Percentiles rank a stretch among this genome's conserved stretches.
Conservation (phyloP, 805 yeast species). For the Wickerhamiella domercqiae region DNA sequence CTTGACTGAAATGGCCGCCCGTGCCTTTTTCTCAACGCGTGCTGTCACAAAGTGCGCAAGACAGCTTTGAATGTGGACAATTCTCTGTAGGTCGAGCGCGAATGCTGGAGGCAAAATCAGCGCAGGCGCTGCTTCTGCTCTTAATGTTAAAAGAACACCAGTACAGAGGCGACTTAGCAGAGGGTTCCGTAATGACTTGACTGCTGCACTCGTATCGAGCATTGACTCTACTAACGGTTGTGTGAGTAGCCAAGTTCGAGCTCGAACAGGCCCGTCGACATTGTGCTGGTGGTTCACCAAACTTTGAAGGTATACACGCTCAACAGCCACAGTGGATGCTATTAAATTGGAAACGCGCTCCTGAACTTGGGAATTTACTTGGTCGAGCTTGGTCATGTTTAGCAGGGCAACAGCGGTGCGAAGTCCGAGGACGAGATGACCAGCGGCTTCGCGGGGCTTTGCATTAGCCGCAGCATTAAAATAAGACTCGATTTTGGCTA, state of each 20-base stretch:
- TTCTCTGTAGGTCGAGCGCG: constrained; percentile 5
- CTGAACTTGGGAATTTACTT: constrained; percentile 86
- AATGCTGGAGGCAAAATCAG: constrained; percentile 1
- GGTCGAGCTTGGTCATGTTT: constrained; percentile 90
- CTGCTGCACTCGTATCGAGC: too few relatives aligned
- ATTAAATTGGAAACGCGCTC: constrained; percentile 69
- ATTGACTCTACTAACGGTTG: background rate
- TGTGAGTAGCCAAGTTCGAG: constrained; percentile 3
- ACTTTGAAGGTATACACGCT: constrained; percentile 51
- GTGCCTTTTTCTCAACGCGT: constrained; percentile 1
- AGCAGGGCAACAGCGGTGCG: constrained; percentile 64
- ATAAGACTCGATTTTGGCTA: constrained; percentile 57
- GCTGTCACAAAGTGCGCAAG: constrained; percentile 2
- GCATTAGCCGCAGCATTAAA: constrained; percentile 23
- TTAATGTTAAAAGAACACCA: background rate
- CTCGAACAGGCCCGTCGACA: background rate
- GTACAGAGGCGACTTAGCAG: constrained; percentile 4
- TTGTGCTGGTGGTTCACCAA: background rate
- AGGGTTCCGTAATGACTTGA: too few relatives aligned
- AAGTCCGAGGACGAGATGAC: constrained; percentile 54
- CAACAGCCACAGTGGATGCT: constrained; percentile 79
- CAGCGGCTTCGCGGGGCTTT: constrained; percentile 30
- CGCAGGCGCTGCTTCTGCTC: background rate
- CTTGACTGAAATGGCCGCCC: background rate
- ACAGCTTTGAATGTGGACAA: constrained; percentile 2